A percentile compares a stretch with the other conserved stretches of the same genome.
Conservation (phyloP, 345 rosid genomes). For the Physaria fendleri region DNA sequence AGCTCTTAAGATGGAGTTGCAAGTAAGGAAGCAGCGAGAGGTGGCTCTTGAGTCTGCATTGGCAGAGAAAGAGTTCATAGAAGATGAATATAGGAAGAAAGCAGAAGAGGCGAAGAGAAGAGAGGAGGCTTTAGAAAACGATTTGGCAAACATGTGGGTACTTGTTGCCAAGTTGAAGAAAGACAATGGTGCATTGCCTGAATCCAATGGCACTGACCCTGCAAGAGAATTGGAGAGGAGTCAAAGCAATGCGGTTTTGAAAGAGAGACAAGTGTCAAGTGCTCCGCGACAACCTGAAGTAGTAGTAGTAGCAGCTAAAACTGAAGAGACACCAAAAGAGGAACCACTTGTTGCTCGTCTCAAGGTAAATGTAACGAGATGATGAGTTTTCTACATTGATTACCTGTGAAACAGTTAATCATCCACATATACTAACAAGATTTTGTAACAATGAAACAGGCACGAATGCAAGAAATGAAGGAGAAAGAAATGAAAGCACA, state of each 20-base stretch:
- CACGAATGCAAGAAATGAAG: slow-evolving; percentile 96
- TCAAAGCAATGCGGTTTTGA: slow-evolving; percentile 32
- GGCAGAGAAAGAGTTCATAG: slow-evolving; percentile 77
- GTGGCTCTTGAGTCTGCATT: slow-evolving; percentile 79
- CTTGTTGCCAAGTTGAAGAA: slow-evolving; percentile 98
- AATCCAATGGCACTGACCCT: slow-evolving; percentile 31
- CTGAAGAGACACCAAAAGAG: slow-evolving; percentile 57
- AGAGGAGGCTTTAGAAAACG: slow-evolving; percentile 93
- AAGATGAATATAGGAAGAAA: slow-evolving; percentile 75
- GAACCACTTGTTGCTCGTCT: slow-evolving; percentile 88
- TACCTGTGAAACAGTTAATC: background rate
- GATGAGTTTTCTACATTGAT: background rate
- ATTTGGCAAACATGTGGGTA: slow-evolving; percentile 98
- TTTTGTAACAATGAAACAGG: slow-evolving; percentile 41
- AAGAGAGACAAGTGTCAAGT: slow-evolving; percentile 48
- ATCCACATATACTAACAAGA: background rate
- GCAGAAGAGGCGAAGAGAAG: slow-evolving; percentile 81
- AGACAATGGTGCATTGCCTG: slow-evolving; percentile 51
- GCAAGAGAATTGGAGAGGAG: slow-evolving; percentile 30
- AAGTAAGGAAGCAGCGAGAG: slow-evolving; percentile 85
- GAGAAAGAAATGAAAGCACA: slow-evolving; percentile 73
- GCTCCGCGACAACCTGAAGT: slow-evolving; percentile 38
- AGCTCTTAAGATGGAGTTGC: slow-evolving; percentile 79
- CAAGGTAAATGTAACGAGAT: slow-evolving; percentile 42
- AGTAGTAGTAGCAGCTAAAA: slow-evolving; percentile 20